Conservation (phyloP, 148 eudicot genomes). For the Fagopyrum esculentum region DNA sequence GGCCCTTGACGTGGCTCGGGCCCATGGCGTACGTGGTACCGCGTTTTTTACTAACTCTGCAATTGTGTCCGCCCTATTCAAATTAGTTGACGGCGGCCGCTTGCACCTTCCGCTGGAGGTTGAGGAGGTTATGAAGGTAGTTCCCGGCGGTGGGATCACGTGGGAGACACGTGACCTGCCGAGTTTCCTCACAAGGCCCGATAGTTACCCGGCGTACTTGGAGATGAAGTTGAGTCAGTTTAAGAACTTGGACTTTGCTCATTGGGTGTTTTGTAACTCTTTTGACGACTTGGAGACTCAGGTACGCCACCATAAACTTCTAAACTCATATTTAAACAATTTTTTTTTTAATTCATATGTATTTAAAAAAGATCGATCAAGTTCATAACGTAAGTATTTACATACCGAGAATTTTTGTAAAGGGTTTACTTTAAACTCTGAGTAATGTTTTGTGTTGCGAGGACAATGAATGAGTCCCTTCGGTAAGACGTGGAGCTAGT, state of each 20-base stretch:
- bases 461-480: too few relatives aligned
- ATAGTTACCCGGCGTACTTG: slow-evolving; percentile 60
- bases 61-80: slow-evolving; percentile 37
- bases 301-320: slow-evolving; percentile 18
- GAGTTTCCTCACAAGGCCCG: slow-evolving; percentile 36
- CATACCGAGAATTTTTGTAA: too few relatives aligned
- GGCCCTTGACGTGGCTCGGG: slow-evolving; percentile 65
- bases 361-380: too few relatives aligned
- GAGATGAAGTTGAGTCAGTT: slow-evolving; percentile 51
- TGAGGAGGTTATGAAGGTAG: slow-evolving; percentile 20
- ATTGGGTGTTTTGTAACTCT: slow-evolving; percentile 47
- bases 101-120: slow-evolving; percentile 32
- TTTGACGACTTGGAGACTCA: slow-evolving; percentile 45
- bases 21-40: slow-evolving; percentile 39
- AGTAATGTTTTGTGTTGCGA: too few relatives aligned
- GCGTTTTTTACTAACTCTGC: slow-evolving; percentile 65
- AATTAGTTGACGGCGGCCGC: slow-evolving; percentile 29
- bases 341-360: too few relatives aligned
- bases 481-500: too few relatives aligned
- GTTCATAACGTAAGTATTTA: too few relatives aligned
- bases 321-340: too few relatives aligned
- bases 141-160: slow-evolving; percentile 24
- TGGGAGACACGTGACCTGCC: slow-evolving; percentile 46
- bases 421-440: too few relatives aligned
- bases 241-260: slow-evolving; percentile 38